Evolutionary conservation across 1,284 basidiomycete genomes (phyloP).

Genomic region (Leccinum pallidistipes): DNA sequence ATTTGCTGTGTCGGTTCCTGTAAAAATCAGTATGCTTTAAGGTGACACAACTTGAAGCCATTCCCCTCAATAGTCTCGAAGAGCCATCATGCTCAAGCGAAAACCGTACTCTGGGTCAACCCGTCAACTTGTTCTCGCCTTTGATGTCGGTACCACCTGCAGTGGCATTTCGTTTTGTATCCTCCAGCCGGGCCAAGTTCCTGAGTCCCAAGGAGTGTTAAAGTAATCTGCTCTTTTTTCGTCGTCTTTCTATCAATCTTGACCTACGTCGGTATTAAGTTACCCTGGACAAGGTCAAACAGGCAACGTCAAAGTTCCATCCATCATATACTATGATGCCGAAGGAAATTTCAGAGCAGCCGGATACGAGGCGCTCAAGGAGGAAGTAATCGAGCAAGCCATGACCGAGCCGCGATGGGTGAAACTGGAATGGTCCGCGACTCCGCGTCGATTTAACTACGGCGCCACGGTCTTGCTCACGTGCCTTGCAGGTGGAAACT

Average conservation of each 20-base stretch:
- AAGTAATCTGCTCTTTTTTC: neutral
- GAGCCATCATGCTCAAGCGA: conserved; percentile 14
- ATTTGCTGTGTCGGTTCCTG: neutral
- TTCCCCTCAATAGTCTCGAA: neutral
- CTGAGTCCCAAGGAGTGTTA: neutral
- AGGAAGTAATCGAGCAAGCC: conserved; percentile 38
- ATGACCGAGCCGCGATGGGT: conserved; percentile 44
- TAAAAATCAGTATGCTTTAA: conserved; percentile 7
- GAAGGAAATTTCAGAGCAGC: conserved; percentile 29
- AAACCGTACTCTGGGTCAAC: conserved; percentile 15
- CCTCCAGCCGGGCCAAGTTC: conserved; percentile 26
- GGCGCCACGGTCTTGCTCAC: neutral
- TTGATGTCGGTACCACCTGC: conserved; percentile 52
- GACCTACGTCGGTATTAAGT: neutral
- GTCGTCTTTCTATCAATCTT: neutral
- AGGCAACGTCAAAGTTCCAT: neutral
- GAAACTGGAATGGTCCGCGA: conserved; percentile 45
- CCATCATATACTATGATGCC: neutral
- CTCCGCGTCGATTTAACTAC: conserved; percentile 19
- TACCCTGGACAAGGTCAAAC: neutral
- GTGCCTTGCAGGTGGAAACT: conserved; percentile 53
- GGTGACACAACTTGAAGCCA: neutral
- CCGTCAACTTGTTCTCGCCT: conserved; percentile 45
- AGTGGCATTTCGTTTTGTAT: conserved; percentile 47
- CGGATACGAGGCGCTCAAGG: conserved; percentile 42